These are phyloP conservation scores for Leccinum subspadiceum DNA, from an alignment of 1,284 basidiomycete species.

Conservation along the genomic window DNA sequence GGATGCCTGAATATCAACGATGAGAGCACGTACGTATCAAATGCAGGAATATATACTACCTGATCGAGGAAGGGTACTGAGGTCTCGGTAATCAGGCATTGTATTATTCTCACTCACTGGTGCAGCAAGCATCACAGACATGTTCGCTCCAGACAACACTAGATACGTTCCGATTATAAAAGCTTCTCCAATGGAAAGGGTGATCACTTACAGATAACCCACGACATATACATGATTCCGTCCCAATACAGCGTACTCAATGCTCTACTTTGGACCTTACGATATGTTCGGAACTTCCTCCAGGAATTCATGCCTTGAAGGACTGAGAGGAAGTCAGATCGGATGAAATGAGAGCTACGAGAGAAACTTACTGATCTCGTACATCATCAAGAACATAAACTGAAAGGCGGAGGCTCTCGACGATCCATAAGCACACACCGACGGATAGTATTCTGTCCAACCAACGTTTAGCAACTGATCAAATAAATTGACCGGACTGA, in stretches of 20 bases:
- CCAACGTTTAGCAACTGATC: not conserved
- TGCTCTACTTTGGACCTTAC: constrained; percentile 15
- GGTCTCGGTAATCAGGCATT: not conserved
- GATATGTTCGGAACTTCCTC: constrained; percentile 28
- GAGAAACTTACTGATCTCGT: constrained; percentile 28
- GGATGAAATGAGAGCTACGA: not conserved
- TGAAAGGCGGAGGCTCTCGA: constrained; percentile 20
- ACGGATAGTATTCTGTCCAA: constrained; percentile 22
- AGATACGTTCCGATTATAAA: not conserved
- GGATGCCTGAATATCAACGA: not conserved
- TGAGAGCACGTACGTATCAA: constrained; percentile 28
- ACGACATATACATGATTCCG: constrained; percentile 29
- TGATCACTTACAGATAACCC: constrained; percentile 23
- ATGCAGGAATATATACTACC: constrained; percentile 20
- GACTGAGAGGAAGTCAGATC: constrained; percentile 14
- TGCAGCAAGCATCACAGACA: constrained; percentile 17
- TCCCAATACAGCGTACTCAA: constrained; percentile 30
- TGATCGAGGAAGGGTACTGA: not conserved
- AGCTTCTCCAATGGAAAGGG: not conserved
- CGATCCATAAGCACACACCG: constrained; percentile 15
- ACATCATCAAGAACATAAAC: constrained; percentile 22
- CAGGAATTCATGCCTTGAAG: constrained; percentile 29
- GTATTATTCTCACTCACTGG: constrained; percentile 18
- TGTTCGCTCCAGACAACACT: constrained; percentile 25
- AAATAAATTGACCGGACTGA: constrained; percentile 10